Percentiles rank a stretch among this genome's conserved stretches.
These are phyloP conservation scores for Dendrothele bispora DNA, from an alignment of 768 basidiomycete species.

Conservation along the genomic window DNA sequence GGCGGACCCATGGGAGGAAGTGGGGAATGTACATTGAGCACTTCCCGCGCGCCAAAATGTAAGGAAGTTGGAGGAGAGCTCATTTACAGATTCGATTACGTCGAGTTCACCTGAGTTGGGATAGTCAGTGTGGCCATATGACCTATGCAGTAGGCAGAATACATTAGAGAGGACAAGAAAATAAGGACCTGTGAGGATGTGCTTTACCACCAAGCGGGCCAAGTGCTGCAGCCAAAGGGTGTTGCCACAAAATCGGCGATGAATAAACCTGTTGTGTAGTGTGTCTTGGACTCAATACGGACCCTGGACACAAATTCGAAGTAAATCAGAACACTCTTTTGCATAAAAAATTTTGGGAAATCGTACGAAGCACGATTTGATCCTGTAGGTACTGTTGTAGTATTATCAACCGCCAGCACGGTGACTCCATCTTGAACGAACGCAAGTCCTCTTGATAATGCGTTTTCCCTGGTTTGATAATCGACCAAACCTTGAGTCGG, in stretches of 20 bases:
- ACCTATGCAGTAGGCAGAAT: not conserved
- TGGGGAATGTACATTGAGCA: constrained; percentile 30
- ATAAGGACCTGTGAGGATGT: not conserved
- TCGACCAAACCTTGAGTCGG: constrained; percentile 2
- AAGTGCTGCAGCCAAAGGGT: constrained; percentile 50
- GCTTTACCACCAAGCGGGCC: constrained; percentile 44
- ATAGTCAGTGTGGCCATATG: no score
- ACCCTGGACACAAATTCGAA: constrained; percentile 32
- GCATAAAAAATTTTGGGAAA: not conserved
- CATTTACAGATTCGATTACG: constrained; percentile 55
- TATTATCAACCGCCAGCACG: constrained; percentile 1
- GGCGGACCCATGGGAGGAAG: constrained; percentile 9
- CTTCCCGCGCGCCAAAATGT: constrained; percentile 48
- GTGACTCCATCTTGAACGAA: constrained; percentile 1
- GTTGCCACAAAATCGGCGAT: constrained; percentile 50
- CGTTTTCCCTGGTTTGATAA: not conserved
- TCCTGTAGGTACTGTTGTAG: not conserved
- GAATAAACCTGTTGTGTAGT: constrained; percentile 47
- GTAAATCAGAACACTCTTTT: no score
- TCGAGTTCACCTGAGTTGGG: constrained; percentile 47
- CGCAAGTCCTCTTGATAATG: not conserved
- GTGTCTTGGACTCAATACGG: constrained; percentile 46
- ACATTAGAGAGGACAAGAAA: not conserved
- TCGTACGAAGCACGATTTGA: constrained; percentile 6
- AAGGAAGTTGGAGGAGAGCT: constrained; percentile 42